Conservation (phyloP, 2,329 filamentous ascomycete genomes). For the Pseudocercospora cruenta region DNA sequence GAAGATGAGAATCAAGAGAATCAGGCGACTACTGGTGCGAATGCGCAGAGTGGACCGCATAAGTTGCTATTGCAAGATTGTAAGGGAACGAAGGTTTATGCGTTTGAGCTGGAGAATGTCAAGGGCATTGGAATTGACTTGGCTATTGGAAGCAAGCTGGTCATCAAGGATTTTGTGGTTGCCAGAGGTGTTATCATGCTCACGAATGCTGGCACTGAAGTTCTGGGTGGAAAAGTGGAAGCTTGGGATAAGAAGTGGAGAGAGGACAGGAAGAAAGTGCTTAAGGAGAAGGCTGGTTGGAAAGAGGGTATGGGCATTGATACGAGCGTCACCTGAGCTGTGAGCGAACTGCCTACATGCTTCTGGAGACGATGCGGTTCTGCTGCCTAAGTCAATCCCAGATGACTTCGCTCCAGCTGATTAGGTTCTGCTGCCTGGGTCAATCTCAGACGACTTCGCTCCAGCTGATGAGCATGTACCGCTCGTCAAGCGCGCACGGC, state of each 20-base stretch:
- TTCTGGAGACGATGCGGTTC: not conserved
- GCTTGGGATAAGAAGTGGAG: conserved; percentile 77
- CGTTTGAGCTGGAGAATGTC: conserved; percentile 70
- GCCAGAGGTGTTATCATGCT: conserved; percentile 79
- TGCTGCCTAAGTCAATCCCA: not conserved
- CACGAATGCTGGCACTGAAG: conserved; percentile 66
- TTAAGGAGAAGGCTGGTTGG: conserved; percentile 57
- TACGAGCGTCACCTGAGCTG: conserved; percentile 1
- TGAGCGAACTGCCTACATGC: not conserved
- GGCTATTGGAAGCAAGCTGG: conserved; percentile 78
- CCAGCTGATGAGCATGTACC: not conserved
- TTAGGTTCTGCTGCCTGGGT: not conserved
- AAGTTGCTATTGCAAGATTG: conserved; percentile 82
- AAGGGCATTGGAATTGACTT: conserved; percentile 65
- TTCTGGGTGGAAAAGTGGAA: conserved; percentile 89
- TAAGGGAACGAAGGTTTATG: conserved; percentile 69
- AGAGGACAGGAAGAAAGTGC: conserved; percentile 67
- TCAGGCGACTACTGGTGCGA: conserved; percentile 20
- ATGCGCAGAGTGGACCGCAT: conserved; percentile 63
- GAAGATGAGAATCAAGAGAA: conserved; percentile 46
- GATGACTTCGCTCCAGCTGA: not conserved
- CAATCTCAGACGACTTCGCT: not conserved
- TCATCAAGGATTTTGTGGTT: conserved; percentile 69
- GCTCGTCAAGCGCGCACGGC: not conserved
- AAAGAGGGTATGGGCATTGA: conserved; percentile 20